phyloP scores from a whole-genome alignment of 768 basidiomycete species.

The Amanita rubescens region DNA sequence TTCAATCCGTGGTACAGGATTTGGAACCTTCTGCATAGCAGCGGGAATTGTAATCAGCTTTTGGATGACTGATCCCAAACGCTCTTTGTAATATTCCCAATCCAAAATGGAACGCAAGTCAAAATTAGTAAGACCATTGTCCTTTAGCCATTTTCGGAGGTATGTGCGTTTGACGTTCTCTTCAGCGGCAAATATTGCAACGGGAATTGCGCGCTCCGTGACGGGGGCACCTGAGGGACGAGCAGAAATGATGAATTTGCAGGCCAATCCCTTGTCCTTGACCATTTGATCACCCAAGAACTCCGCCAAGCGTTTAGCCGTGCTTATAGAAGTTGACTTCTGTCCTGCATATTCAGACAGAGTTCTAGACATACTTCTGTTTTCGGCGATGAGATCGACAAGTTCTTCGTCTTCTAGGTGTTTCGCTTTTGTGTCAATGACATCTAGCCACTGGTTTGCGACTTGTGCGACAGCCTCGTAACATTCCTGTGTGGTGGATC shows the following conservation, averaged over 20 bases:
- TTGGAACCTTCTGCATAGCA: slow-evolving; percentile 94
- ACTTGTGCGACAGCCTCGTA: slow-evolving; percentile 90
- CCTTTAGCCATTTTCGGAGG: slow-evolving; percentile 95
- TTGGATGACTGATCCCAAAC: slow-evolving; percentile 95
- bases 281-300: slow-evolving; percentile 99
- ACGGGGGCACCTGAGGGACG: slow-evolving; percentile 91
- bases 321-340: slow-evolving; percentile 98
- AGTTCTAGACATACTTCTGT: slow-evolving; percentile 95
- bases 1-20: slow-evolving; percentile 91
- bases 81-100: slow-evolving; percentile 98
- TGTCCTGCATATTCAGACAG: slow-evolving; percentile 93
- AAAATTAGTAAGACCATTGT: slow-evolving; percentile 79
- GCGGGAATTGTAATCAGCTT: slow-evolving; percentile 99
- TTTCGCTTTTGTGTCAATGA: slow-evolving; percentile 83
- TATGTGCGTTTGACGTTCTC: slow-evolving; percentile 84
- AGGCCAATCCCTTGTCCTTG: slow-evolving; percentile 97
- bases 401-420: slow-evolving; percentile 85
- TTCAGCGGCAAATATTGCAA: slow-evolving; percentile 97
- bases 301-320: slow-evolving; percentile 89
- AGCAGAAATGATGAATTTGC: slow-evolving; percentile 97
- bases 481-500: slow-evolving; percentile 90
- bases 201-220: slow-evolving; percentile 92
- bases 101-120: slow-evolving; percentile 93
- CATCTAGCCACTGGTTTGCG: slow-evolving; percentile 96
- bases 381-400: slow-evolving; percentile 97